A percentile compares a stretch with the other conserved stretches of the same genome.
phyloP scores from a whole-genome alignment of 148 eudicot genomes.

The Spergularia bocconei region DNA sequence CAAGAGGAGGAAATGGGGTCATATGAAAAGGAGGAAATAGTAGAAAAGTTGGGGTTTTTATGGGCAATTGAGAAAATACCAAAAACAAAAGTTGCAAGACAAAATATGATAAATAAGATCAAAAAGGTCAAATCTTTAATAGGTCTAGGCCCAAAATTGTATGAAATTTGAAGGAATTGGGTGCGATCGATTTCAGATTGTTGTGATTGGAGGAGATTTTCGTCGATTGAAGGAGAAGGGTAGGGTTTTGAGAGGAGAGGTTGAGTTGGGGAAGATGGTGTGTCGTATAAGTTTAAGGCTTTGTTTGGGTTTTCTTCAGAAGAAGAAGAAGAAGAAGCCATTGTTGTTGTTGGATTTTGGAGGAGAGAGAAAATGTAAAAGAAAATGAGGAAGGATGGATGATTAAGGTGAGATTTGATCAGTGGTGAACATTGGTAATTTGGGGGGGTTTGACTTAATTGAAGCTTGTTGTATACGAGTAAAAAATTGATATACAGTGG shows the following conservation, averaged over 20 bases:
- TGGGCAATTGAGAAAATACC: conserved; percentile 74
- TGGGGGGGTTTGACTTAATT: conserved; percentile 20
- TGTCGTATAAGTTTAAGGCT: conserved; percentile 32
- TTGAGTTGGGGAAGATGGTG: conserved; percentile 45
- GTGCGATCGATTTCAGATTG: conserved; percentile 45
- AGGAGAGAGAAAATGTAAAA: not conserved
- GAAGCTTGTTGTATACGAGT: not conserved
- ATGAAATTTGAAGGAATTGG: conserved; percentile 66
- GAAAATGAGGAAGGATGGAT: not conserved
- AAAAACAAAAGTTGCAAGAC: conserved; percentile 63
- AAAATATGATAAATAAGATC: conserved; percentile 52
- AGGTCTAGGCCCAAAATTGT: conserved; percentile 57
- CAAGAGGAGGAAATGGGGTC: conserved; percentile 55
- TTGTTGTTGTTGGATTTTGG: conserved; percentile 6
- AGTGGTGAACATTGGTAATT: conserved; percentile 1
- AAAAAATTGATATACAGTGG: too few species aligned
- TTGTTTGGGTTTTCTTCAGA: conserved; percentile 53
- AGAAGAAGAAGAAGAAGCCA: conserved; percentile 48
- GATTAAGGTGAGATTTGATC: not conserved
- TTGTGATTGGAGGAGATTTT: conserved; percentile 23
- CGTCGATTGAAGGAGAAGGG: conserved; percentile 41
- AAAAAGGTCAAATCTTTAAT: conserved; percentile 77
- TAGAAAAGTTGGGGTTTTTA: conserved; percentile 50
- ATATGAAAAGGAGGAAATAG: conserved; percentile 47
- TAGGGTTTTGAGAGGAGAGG: conserved; percentile 68